These are phyloP conservation scores for Wallemia hederae DNA, from an alignment of 1,284 basidiomycete species.

Conservation along the genomic window DNA sequence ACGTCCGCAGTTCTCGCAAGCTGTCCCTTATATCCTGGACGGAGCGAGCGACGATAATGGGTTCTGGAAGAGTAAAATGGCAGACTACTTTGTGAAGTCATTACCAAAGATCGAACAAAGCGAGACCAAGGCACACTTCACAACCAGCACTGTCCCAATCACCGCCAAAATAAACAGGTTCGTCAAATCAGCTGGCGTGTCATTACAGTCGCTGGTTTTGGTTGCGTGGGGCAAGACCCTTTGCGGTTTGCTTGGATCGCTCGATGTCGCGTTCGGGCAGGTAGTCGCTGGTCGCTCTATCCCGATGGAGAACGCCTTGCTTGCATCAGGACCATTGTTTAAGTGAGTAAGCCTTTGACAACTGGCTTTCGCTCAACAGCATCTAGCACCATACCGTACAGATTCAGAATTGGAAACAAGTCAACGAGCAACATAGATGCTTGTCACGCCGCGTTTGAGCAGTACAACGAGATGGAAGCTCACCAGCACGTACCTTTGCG, in stretches of 20 bases:
- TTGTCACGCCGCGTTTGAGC: neutral
- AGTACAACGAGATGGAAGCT: neutral
- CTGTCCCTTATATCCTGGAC: neutral
- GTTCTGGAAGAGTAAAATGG: neutral
- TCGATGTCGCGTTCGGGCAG: neutral
- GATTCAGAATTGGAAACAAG: neutral
- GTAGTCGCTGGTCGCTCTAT: neutral
- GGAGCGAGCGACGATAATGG: neutral
- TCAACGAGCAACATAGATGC: neutral
- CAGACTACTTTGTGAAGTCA: neutral
- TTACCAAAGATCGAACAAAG: neutral
- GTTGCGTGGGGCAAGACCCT: neutral
- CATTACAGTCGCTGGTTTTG: neutral
- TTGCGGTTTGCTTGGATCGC: neutral
- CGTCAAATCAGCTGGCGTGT: neutral
- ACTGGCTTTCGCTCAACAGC: neutral
- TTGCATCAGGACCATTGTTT: neutral
- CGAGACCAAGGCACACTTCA: neutral
- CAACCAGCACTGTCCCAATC: neutral
- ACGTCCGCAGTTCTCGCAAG: neutral
- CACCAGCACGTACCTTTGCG: neutral
- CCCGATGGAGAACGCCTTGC: neutral
- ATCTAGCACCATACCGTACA: neutral
- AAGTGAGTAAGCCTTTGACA: conserved; percentile 1
- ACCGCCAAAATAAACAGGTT: neutral